These are phyloP conservation scores for Wickerhamomyces strasburgensis DNA, from an alignment of 805 yeast species.

Conservation along the genomic window DNA sequence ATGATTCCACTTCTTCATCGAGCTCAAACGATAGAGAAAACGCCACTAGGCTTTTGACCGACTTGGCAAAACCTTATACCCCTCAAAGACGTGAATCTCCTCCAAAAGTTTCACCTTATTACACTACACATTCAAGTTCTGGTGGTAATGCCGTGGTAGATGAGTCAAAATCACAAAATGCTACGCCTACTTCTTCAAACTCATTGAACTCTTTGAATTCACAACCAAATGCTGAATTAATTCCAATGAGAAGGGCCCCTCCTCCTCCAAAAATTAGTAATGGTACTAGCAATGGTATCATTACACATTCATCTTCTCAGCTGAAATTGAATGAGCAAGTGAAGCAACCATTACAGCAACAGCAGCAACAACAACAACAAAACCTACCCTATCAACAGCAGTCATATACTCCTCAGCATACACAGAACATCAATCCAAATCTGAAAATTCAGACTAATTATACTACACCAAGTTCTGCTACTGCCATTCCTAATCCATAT, in stretches of 20 bases:
- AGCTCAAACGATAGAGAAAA: slow-evolving; percentile 16
- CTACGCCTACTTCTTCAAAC: not conserved
- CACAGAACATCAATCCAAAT: slow-evolving; percentile 26
- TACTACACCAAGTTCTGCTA: slow-evolving; percentile 5
- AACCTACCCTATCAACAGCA: slow-evolving; percentile 45
- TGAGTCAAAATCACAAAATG: slow-evolving; percentile 2
- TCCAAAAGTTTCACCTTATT: slow-evolving; percentile 29
- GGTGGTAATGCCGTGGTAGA: slow-evolving; percentile 2
- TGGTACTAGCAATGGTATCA: slow-evolving; percentile 1
- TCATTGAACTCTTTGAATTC: not conserved
- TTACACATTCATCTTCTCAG: slow-evolving; percentile 8
- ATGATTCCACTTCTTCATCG: slow-evolving; percentile 20
- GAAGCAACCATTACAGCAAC: slow-evolving; percentile 22
- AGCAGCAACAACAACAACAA: slow-evolving; percentile 47
- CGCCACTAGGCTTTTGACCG: slow-evolving; percentile 31
- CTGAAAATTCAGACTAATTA: slow-evolving; percentile 28
- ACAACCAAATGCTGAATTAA: slow-evolving; percentile 27
- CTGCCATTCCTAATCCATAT: slow-evolving; percentile 22
- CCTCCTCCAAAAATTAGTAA: slow-evolving; percentile 38
- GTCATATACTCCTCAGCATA: slow-evolving; percentile 1
- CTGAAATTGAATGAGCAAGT: slow-evolving; percentile 7
- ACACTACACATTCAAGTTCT: slow-evolving; percentile 11
- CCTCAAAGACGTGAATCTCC: slow-evolving; percentile 41
- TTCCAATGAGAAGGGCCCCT: slow-evolving; percentile 53
- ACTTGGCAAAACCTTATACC: slow-evolving; percentile 39